Base-by-base conservation (phyloP, 2,329 filamentous ascomycete species). In the Colletotrichum endophyticum region DNA sequence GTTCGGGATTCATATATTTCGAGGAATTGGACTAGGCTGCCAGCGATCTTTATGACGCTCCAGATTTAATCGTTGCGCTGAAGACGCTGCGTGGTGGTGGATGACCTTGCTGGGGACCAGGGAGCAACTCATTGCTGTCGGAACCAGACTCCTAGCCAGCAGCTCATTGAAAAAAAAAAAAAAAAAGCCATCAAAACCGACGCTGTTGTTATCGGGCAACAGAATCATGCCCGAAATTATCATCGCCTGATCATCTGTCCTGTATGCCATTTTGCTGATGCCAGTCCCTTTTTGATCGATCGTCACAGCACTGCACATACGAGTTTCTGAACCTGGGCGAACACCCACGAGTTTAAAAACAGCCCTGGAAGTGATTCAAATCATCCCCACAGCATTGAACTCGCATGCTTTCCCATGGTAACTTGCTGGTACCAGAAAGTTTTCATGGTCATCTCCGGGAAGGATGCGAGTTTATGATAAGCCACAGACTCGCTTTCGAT, bases 141-240 rank as follows among this genome's bases (percentile, higher is more conserved):
- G 9, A 19, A 44, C 39, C 39, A n/a, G 39, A 44, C 39, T 44
- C 8, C 13, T 44, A 3, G 16, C 39, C 8, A n/a, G 19, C 19
- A 44, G 39, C 5, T n/a, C 19, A 0, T n/a, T 44, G 5, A 44
- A n/a, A 0, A n/a, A n/a, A 44, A 11, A n/a, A 2, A 44, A n/a
- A 0, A n/a, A n/a, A 44, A 11, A n/a, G 19, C 13, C 39, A 2
- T 44, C 16, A n/a, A 44, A 19, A 0, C 8, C 8, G 8, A 8
- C 0, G 8, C 2, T 1, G 1, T n/a, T 44, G 9, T n/a, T 2
- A 2, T 36, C 13, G 34, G 34, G 34, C 34, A 36, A 1, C 34
- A 4, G 34, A 15, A 36, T 1, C 13, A 36, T 36, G 34, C 34
- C 34, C 0, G 13, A 4, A 36, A 36, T 36, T 8, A 36, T 7